These are phyloP conservation scores for Nemania serpens DNA, from an alignment of 2,329 filamentous ascomycete genomes.

Conservation along the genomic window DNA sequence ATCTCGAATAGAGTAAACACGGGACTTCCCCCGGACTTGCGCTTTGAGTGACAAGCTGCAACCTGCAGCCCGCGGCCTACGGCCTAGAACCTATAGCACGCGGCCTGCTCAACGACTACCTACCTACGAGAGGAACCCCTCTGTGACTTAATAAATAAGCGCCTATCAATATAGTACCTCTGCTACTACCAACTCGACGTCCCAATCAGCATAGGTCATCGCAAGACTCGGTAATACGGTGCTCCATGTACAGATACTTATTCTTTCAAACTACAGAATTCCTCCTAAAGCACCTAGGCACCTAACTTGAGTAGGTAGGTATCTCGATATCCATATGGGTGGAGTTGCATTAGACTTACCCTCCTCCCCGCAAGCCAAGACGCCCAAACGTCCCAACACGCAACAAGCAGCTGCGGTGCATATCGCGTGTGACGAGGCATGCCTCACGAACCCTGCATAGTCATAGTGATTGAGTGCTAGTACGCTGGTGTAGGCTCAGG, in stretches of 20 bases:
- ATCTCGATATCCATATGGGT: too few species aligned
- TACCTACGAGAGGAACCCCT: too few species aligned
- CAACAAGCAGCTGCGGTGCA: constrained; percentile 17
- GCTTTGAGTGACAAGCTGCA: neutral
- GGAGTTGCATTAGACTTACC: neutral
- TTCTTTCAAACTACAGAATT: too few species aligned
- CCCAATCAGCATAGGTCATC: too few species aligned
- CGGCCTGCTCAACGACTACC: too few species aligned
- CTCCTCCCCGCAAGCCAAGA: constrained; percentile 11
- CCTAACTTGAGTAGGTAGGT: too few species aligned
- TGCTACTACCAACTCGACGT: too few species aligned
- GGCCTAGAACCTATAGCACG: neutral
- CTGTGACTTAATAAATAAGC: too few species aligned
- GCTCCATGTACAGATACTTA: too few species aligned
- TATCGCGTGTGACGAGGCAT: constrained; percentile 19
- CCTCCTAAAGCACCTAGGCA: too few species aligned
- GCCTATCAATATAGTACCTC: too few species aligned
- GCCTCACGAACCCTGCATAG: constrained; percentile 24
- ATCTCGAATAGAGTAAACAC: neutral
- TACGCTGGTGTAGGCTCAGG: neutral
- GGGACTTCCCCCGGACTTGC: constrained; percentile 16
- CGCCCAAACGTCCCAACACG: constrained; percentile 16
- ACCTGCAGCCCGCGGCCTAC: neutral
- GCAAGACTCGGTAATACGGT: too few species aligned
- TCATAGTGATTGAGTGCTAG: constrained; percentile 19